Base-by-base conservation (phyloP, 345 rosid species). In the Eucalyptus camaldulensis region DNA sequence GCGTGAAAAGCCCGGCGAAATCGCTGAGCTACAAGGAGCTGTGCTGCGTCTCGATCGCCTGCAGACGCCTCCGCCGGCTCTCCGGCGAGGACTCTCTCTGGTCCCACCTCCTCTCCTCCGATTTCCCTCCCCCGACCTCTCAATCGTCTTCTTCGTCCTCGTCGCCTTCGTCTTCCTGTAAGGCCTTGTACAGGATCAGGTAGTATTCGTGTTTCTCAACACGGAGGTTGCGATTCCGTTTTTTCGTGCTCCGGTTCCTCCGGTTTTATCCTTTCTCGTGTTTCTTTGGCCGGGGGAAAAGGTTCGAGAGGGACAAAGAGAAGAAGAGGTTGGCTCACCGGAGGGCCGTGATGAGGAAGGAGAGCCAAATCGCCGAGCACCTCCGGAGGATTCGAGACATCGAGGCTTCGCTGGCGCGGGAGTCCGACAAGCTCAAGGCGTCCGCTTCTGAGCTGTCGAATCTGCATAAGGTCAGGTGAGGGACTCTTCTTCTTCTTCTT, bases 31-130 rank as follows among this genome's bases (percentile, higher is more conserved):
- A 88, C 91, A 95, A 93, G 90, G 99, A 96, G 87, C 93, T 97
- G n/a, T 96, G 99, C 40, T 91, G 96, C 91, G 67, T 96, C 92
- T 95, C 99, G 11, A 96, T 97, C 93, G 90, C 96, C 90, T 94
- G 98, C 90, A 91, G 93, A 27, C 96, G 96, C 90, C 98, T 95
- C 89, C 93, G 49, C 90, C 95, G 96, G 15, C 93, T 96, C 51
- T 95, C 98, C 90, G 51, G 56, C 12, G 98, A 96, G 65, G 94
- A 95, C 92, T 90, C 95, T 12, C 92, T 96, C 91, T 97, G 98
- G 98, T 91, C 92, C 62, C 89, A 21, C 88, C 91, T 96, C 24
- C 94, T 96, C 89, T 89, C 93, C 88, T 86, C 91, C 88, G 96
- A 96, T 93, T 94, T 92, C 88, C 90, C 92, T 53, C 90, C 92